Evolutionary conservation across 2,329 filamentous ascomycete genomes (phyloP).

Genomic region (Botryotinia convoluta): DNA sequence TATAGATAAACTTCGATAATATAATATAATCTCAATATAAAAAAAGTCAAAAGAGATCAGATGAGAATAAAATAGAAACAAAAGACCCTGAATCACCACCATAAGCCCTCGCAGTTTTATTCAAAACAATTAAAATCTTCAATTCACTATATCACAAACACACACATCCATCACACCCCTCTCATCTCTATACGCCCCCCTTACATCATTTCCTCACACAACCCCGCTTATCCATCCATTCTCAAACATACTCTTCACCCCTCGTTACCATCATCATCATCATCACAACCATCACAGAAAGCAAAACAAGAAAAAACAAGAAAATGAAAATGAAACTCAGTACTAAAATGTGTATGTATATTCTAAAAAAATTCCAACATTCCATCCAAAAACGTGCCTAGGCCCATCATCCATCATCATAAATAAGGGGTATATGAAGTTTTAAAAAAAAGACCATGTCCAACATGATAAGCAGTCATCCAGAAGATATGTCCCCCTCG

Average conservation of each 20-base stretch:
- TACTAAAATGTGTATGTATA: neutral
- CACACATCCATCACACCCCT: neutral
- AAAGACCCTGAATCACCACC: too few species aligned
- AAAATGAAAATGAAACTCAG: neutral
- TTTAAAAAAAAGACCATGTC: neutral
- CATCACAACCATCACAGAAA: neutral
- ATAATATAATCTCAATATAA: too few species aligned
- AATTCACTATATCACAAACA: neutral
- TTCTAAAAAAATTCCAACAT: neutral
- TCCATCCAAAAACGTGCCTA: neutral
- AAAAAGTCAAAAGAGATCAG: too few species aligned
- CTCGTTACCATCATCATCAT: neutral
- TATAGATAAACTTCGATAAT: too few species aligned
- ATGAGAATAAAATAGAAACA: too few species aligned
- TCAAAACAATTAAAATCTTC: too few species aligned
- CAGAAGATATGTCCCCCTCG: neutral
- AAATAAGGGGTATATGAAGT: conserved; percentile 7
- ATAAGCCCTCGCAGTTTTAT: too few species aligned
- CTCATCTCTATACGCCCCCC: neutral
- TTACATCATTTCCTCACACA: neutral
- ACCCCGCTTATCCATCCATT: neutral
- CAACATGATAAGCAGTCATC: neutral
- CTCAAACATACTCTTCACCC: neutral
- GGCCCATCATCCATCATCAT: conserved; percentile 2
- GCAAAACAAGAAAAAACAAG: neutral